phyloP scores from a whole-genome alignment of 2,329 filamentous ascomycete genomes.

The Teratosphaeria epicoccoides region DNA sequence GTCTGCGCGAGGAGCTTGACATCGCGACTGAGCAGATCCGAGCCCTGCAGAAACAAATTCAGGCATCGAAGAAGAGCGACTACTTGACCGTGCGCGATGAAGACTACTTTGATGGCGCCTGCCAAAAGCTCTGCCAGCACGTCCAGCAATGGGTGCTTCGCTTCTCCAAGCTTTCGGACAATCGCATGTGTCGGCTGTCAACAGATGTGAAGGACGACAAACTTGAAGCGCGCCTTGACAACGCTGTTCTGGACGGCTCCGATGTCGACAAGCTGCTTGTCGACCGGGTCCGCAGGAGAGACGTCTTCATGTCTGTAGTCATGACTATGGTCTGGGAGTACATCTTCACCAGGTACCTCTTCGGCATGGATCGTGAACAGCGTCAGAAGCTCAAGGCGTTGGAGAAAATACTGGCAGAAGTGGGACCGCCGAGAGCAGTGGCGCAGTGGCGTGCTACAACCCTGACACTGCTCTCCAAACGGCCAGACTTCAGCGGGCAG shows the following conservation, averaged over 20 bases:
- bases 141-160: conserved; percentile 96
- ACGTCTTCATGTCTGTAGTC: conserved; percentile 96
- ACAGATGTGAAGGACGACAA: conserved; percentile 83
- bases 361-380: conserved; percentile 97
- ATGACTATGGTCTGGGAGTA: conserved; percentile 99
- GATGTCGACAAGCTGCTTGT: conserved; percentile 81
- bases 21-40: conserved; percentile 54
- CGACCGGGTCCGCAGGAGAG: conserved; percentile 77
- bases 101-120: conserved; percentile 89
- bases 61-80: conserved; percentile 49
- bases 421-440: conserved; percentile 79
- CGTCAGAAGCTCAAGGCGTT: conserved; percentile 93
- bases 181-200: conserved; percentile 72
- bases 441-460: conserved; percentile 96
- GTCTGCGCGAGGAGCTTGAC: conserved; percentile 67
- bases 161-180: conserved; percentile 96
- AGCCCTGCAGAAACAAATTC: conserved; percentile 49
- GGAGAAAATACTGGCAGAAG: conserved; percentile 81
- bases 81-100: conserved; percentile 77
- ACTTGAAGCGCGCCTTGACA: conserved; percentile 87
- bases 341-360: conserved; percentile 93
- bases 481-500: conserved; percentile 69
- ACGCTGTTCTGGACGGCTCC: conserved; percentile 83
- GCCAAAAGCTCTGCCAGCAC: conserved; percentile 88
- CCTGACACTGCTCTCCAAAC: conserved; percentile 72